These are phyloP conservation scores for Tetrahymena thermophila DNA, from an alignment of 73 alveolate species.

Conservation along the genomic window DNA sequence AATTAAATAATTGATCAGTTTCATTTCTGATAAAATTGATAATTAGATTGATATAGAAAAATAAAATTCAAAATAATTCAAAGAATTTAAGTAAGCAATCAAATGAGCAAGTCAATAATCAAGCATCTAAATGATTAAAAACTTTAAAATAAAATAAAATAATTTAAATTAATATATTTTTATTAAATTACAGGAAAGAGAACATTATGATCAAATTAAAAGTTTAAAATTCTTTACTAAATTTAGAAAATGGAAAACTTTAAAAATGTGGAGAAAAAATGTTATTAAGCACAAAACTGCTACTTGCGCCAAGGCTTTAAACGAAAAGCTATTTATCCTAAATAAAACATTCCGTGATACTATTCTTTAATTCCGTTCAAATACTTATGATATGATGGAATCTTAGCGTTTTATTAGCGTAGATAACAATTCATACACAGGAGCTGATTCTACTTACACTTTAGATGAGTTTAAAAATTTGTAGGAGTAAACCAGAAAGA, in stretches of 20 bases:
- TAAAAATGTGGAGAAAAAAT: constrained; percentile 76
- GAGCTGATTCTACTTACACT: constrained; percentile 48
- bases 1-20: not conserved
- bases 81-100: not conserved
- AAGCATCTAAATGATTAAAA: too few relatives aligned
- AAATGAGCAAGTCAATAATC: too few relatives aligned
- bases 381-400: constrained; percentile 65
- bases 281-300: constrained; percentile 63
- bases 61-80: not conserved
- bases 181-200: constrained; percentile 40
- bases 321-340: constrained; percentile 61
- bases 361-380: constrained; percentile 46
- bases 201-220: constrained; percentile 52
- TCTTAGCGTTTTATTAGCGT: constrained; percentile 50
- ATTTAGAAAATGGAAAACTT: constrained; percentile 74
- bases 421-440: constrained; percentile 34
- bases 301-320: constrained; percentile 45
- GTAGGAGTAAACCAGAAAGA: constrained; percentile 47
- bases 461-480: constrained; percentile 53
- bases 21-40: not conserved
- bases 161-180: not conserved
- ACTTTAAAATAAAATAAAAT: not conserved
- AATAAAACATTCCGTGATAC: constrained; percentile 58
- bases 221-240: constrained; percentile 60
- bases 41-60: not conserved